Percentiles rank a stretch among this genome's conserved stretches.
phyloP scores from a whole-genome alignment of 2,329 filamentous ascomycete species.

The Exophiala aquamarina region DNA sequence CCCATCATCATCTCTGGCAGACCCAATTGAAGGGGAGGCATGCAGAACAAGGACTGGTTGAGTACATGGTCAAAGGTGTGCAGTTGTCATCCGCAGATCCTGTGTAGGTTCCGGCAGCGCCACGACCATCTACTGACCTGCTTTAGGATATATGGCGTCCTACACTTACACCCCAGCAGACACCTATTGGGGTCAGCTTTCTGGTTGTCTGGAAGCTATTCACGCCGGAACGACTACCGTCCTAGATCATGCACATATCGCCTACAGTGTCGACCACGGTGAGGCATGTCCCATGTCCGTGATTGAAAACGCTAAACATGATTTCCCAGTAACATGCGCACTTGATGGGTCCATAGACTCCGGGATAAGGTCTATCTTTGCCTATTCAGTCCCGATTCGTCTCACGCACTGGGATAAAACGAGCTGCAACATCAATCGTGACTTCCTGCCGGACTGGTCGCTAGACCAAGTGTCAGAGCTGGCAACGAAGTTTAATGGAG shows the following conservation, averaged over 20 bases:
- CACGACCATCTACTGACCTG: not conserved
- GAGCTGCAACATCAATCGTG: constrained; percentile 14
- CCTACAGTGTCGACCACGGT: constrained; percentile 28
- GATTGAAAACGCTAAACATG: constrained; percentile 32
- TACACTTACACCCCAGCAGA: constrained; percentile 40
- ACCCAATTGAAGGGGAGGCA: constrained; percentile 40
- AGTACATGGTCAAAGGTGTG: constrained; percentile 42
- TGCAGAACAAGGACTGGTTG: constrained; percentile 39
- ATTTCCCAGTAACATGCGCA: constrained; percentile 29
- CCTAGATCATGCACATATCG: constrained; percentile 36
- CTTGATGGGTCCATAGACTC: constrained; percentile 30
- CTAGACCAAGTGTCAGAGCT: constrained; percentile 27
- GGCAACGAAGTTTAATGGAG: constrained; percentile 5
- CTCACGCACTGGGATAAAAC: constrained; percentile 29
- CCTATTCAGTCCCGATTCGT: constrained; percentile 25
- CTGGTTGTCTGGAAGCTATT: constrained; percentile 20
- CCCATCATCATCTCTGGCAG: constrained; percentile 46
- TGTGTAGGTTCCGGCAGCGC: not conserved
- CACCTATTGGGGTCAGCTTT: constrained; percentile 41
- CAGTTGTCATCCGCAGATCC: not conserved
- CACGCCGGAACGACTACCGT: constrained; percentile 28
- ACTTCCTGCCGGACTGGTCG: constrained; percentile 30
- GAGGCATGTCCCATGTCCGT: constrained; percentile 28
- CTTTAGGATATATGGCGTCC: constrained; percentile 39
- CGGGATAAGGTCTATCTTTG: constrained; percentile 33